Conservation (phyloP, 2,329 filamentous ascomycete genomes). For the Xylariaceae sp. region DNA sequence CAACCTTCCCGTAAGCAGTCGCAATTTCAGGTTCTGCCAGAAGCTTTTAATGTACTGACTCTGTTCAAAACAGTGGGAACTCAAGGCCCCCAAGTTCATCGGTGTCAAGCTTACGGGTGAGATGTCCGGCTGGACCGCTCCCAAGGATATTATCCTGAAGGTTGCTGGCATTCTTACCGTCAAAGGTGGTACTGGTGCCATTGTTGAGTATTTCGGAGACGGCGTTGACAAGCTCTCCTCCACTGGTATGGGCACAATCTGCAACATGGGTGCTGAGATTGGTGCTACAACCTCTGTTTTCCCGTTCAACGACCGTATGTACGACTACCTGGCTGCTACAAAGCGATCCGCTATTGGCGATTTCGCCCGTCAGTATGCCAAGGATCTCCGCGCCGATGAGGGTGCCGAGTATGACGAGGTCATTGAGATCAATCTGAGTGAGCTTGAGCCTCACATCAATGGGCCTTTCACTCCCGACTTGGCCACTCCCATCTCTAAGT, state of each 20-base stretch:
- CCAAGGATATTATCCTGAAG: conserved; percentile 97
- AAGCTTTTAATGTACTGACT: too few relatives aligned
- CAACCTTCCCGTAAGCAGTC: conserved; percentile 1
- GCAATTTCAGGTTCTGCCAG: too few relatives aligned
- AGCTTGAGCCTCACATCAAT: conserved; percentile 97
- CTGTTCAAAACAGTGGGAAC: conserved; percentile 62
- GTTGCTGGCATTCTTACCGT: conserved; percentile 95
- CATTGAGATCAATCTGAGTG: conserved; percentile 91
- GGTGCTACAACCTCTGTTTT: conserved; percentile 90
- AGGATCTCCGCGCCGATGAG: conserved; percentile 82
- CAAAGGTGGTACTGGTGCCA: conserved; percentile 93
- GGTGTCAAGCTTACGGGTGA: conserved; percentile 92
- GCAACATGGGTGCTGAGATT: conserved; percentile 69
- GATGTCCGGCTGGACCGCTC: conserved; percentile 84
- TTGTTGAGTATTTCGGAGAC: conserved; percentile 70
- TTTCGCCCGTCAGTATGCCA: conserved; percentile 77
- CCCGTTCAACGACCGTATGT: conserved; percentile 97
- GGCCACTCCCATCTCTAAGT: conserved; percentile 95
- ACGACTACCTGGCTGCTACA: conserved; percentile 89
- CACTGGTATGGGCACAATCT: conserved; percentile 85
- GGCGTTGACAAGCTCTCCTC: conserved; percentile 71
- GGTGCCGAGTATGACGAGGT: conserved; percentile 93
- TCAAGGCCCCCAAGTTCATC: conserved; percentile 96
- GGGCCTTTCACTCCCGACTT: conserved; percentile 98
- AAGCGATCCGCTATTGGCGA: conserved; percentile 90